Evolutionary conservation across 1,284 basidiomycete species (phyloP), one percentile per base, ranked within the genome.

Genomic region (Trichosporon faecale): DNA sequence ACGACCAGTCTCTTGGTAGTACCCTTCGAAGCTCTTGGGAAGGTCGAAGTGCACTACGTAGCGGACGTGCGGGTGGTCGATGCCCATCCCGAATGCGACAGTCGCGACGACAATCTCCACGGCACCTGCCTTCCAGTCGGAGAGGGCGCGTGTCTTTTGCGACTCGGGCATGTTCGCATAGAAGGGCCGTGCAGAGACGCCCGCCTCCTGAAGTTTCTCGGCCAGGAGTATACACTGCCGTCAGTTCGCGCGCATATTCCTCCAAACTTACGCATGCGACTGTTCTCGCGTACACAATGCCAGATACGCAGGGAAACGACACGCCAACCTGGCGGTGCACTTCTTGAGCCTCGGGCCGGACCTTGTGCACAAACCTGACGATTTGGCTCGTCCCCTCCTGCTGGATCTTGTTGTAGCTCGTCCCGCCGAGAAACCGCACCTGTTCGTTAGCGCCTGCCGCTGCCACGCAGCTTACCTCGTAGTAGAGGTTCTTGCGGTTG

Each of bases 31-130:
- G 68, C 91, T 92, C 79, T 91, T 92, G 0, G 91, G 91, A 60
- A 93, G 80, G 79, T 95, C 92, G 89, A 78, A 80, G 66, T 83
- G 79, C 0, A 82, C 68, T 46, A 80, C 86, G 37, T 83, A 91
- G 86, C 91, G 87, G 44, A 93, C 91, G 77, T 93, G 89, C 2
- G 88, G 84, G 80, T 94, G 93, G 80, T 95, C 93, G 35, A 95
- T 93, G 1, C 93, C 93, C 85, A 94, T 90, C 1, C 93, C 93
- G 76, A 95, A 95, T 1, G 93, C 93, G 57, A 94, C 89, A 0
- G 88, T 89, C 0, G 88, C 88, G 21, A 88, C 87, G 27, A 88
- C 86, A 81, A 87, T 74, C 55, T 82, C 77, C 2, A 82, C 69
- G 21, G 44, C 57, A 0, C 80, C 80, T 4, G 60, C 65, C 86